Evolutionary conservation across 345 rosid species (phyloP).

Genomic region (Populus nigra): DNA sequence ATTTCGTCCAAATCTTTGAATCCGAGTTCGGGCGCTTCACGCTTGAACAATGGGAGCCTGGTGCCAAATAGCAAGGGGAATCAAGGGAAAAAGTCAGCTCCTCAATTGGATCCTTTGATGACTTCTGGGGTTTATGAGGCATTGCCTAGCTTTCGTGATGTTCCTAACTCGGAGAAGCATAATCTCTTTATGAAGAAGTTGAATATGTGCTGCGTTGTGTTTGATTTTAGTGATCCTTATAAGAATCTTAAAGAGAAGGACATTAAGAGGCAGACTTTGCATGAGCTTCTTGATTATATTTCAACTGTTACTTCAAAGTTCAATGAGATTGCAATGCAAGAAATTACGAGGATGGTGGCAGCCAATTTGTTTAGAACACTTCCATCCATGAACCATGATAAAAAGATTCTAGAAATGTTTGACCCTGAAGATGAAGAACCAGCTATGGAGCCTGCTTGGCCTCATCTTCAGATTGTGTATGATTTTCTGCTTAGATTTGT

Average conservation of each 20-base stretch:
- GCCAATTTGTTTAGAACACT: constrained; percentile 29
- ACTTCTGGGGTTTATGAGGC: constrained; percentile 52
- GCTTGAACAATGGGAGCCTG: constrained; percentile 45
- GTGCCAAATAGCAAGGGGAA: constrained; percentile 34
- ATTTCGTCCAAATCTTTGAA: constrained; percentile 39
- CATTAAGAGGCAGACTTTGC: constrained; percentile 65
- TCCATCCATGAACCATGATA: constrained; percentile 20
- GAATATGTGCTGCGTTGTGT: constrained; percentile 60
- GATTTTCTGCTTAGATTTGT: constrained; percentile 30
- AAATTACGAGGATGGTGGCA: constrained; percentile 29
- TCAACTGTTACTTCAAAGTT: constrained; percentile 39
- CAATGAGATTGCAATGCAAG: constrained; percentile 29
- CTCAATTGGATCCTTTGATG: constrained; percentile 36
- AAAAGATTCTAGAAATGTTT: constrained; percentile 17
- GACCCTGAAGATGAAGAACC: constrained; percentile 31
- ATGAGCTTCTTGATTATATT: constrained; percentile 72
- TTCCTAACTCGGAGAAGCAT: constrained; percentile 59
- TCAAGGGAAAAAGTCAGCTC: constrained; percentile 42
- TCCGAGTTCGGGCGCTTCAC: constrained; percentile 29
- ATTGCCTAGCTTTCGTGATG: constrained; percentile 65
- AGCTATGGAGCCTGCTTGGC: constrained; percentile 30
- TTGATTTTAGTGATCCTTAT: constrained; percentile 60
- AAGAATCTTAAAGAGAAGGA: constrained; percentile 77
- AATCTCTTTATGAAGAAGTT: constrained; percentile 61
- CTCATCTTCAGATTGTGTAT: constrained; percentile 33